These are phyloP conservation scores for Tubosaeta brunneosetosa DNA, from an alignment of 768 basidiomycete species.

Conservation along the genomic window DNA sequence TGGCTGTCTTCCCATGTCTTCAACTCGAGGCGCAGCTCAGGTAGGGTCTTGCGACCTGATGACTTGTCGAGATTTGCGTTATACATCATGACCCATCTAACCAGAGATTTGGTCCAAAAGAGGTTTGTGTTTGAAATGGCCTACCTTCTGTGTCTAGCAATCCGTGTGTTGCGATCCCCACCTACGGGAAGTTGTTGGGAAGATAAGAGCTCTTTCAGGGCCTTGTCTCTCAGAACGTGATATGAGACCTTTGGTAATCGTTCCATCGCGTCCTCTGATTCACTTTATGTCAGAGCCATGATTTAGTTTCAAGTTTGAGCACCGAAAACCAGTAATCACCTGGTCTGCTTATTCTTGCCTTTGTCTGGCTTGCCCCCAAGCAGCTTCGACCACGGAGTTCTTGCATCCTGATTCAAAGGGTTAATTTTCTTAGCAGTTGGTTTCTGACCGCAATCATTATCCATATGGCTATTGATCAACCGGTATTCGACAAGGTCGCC, in stretches of 20 bases:
- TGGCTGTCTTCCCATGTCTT: constrained; percentile 53
- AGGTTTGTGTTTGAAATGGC: background rate
- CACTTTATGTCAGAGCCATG: constrained; percentile 16
- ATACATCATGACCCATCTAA: constrained; percentile 64
- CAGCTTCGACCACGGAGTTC: constrained; percentile 43
- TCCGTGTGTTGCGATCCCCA: constrained; percentile 50
- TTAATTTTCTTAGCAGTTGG: constrained; percentile 14
- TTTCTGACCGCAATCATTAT: constrained; percentile 43
- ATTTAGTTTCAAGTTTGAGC: constrained; percentile 7
- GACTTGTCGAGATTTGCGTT: constrained; percentile 69
- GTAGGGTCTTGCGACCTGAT: constrained; percentile 40
- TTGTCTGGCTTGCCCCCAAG: constrained; percentile 31
- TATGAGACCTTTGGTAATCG: constrained; percentile 65
- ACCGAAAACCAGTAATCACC: constrained; percentile 5
- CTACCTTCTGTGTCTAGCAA: constrained; percentile 59
- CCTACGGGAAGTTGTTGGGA: constrained; percentile 46
- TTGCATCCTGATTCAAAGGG: constrained; percentile 22
- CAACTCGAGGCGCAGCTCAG: constrained; percentile 49
- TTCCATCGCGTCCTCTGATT: constrained; percentile 33
- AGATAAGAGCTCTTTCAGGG: constrained; percentile 50
- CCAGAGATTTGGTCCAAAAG: background rate
- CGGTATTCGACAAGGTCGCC: constrained; percentile 39
- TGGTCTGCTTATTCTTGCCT: constrained; percentile 39
- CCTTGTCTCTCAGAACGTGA: constrained; percentile 55
- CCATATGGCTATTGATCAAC: constrained; percentile 62